phyloP scores from a whole-genome alignment of 345 rosid genomes.

The Erysimum cheiranthoides region DNA sequence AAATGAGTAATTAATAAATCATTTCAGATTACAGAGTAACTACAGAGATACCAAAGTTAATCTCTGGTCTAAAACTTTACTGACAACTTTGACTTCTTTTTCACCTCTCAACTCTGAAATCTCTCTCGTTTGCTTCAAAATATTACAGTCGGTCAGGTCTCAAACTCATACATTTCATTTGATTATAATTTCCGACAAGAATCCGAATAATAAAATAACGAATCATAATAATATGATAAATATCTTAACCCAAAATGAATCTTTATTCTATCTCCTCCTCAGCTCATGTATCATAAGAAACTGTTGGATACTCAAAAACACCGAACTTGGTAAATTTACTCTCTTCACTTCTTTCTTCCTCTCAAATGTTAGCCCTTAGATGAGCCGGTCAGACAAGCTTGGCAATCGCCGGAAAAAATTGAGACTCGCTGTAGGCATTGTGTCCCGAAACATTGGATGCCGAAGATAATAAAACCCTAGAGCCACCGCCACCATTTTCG shows the following conservation, averaged over 20 bases:
- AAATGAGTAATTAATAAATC: background rate
- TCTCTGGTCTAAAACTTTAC: too few species aligned
- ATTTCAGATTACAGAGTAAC: conserved; percentile 21
- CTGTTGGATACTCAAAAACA: conserved; percentile 34
- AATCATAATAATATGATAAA: conserved; percentile 32
- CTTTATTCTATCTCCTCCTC: conserved; percentile 33
- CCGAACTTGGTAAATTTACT: conserved; percentile 29
- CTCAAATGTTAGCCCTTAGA: conserved; percentile 46
- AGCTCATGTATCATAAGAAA: conserved; percentile 24
- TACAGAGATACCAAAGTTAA: conserved; percentile 20
- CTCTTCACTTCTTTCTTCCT: background rate
- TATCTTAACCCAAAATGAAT: conserved; percentile 35
- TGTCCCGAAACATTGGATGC: conserved; percentile 96
- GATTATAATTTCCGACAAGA: background rate
- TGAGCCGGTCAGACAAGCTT: conserved; percentile 84
- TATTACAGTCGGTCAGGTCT: conserved; percentile 25
- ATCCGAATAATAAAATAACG: conserved; percentile 30
- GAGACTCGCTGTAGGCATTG: conserved; percentile 87
- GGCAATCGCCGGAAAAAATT: conserved; percentile 96
- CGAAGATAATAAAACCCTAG: conserved; percentile 89
- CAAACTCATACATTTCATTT: conserved; percentile 4
- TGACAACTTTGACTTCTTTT: conserved; percentile 22
- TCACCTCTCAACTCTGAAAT: background rate
- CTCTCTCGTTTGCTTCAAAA: conserved; percentile 28
- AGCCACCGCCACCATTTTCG: conserved; percentile 98